Evolutionary conservation across 1,139 yeast species (phyloP), one percentile per base, ranked within the genome.

Genomic region (Geotrichum histeridarum): DNA sequence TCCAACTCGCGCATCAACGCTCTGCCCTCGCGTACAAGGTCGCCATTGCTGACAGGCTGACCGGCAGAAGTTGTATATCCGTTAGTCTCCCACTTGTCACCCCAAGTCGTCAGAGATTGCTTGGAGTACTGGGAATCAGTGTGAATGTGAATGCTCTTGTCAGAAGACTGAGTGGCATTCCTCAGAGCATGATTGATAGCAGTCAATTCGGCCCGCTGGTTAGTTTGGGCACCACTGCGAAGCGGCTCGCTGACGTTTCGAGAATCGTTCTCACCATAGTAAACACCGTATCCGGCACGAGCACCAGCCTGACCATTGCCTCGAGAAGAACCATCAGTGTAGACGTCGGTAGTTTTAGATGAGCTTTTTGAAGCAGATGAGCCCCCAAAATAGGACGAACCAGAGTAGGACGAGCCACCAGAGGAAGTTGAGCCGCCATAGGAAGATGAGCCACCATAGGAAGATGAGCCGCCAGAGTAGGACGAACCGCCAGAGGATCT

Each of bases 151-250:
- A 50, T 22, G 12, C 42, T 35, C 4, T 17, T 15, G 39, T 50
- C 45, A n/a, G 44, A 15, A 33, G 47, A 43, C 12, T 12, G 31
- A 12, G 35, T 12, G 2, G 27, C 43, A 18, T 15, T 31, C 4
- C 32, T 11, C 52, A 85, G 67, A 0, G 94, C 94, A 47, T 75
- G 75, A 6, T 70, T 66, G 27, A 86, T 74, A 0, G 95, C 97
- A 17, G 72, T 67, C 18, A 90, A 74, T 67, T 91, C 97, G 1
- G 95, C 95, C 46, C 90, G 73, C 62, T 86, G 91, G 64, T 89
- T 91, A 0, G 96, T 89, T 42, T 83, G 87, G 6, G 69, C 69
- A 4, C 32, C 48, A 0, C 71, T 73, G 1, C 52, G 52, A 36
- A 84, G 71, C 0, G 83, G 80, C 31, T 73, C 79, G 1, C 82